These are phyloP conservation scores for Ustilago tritici DNA, from an alignment of 1,284 basidiomycete species.

Conservation along the genomic window DNA sequence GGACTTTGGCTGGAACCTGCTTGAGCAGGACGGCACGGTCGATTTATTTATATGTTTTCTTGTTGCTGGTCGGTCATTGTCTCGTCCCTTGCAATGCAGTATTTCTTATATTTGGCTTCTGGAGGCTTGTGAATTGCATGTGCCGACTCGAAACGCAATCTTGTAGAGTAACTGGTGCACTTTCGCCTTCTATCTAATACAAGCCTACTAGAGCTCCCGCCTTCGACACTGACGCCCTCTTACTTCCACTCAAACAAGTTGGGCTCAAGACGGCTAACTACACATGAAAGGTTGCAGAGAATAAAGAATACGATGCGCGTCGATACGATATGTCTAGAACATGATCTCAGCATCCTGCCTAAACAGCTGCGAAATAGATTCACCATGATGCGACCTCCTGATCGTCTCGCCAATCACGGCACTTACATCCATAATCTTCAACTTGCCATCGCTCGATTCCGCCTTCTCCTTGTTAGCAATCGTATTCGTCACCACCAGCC, in stretches of 20 bases:
- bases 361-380: conserved; percentile 72
- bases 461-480: conserved; percentile 75
- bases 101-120: background rate
- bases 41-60: background rate
- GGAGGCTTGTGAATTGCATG: background rate
- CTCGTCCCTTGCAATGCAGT: conserved; percentile 12
- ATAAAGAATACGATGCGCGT: background rate
- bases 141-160: background rate
- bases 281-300: conserved; percentile 3
- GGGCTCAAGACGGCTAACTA: background rate
- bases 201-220: no score
- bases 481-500: conserved; percentile 89
- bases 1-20: no score
- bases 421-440: conserved; percentile 82
- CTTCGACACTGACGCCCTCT: no score
- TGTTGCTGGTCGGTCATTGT: conserved; percentile 7
- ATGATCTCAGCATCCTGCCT: conserved; percentile 66
- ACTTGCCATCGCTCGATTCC: conserved; percentile 71
- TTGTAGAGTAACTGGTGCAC: background rate
- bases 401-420: conserved; percentile 95
- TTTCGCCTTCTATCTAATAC: no score
- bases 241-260: background rate
- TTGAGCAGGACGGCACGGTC: no score
- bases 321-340: conserved; percentile 38
- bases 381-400: conserved; percentile 94